Base-by-base conservation (phyloP, 2,329 filamentous ascomycete species). In the Colletotrichum neosansevieriae region DNA sequence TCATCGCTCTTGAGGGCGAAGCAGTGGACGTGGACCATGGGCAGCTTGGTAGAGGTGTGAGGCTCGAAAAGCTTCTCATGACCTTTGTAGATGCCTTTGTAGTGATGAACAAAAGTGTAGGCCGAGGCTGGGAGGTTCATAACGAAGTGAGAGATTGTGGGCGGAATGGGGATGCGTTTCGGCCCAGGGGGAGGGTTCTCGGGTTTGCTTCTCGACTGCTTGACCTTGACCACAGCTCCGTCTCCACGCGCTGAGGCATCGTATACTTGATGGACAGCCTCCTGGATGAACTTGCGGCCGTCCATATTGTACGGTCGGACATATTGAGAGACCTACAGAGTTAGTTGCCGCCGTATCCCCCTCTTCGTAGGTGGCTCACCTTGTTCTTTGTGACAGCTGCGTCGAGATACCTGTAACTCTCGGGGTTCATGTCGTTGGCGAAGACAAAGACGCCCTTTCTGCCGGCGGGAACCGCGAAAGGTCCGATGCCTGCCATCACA, bases 51-150 rank as follows among this genome's bases (percentile, higher is more conserved):
- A 9, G 78, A 76, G 1, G 88, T 91, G 66, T 87, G 78, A 1
- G 90, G 88, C 32, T 80, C 76, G 73, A 95, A 94, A 1, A 93
- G 83, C 2, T 79, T 70, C 77, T 94, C 89, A 24, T 88, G 85
- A 3, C 89, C 89, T n/a, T 87, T 81, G 77, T 98, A 98, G 15
- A 97, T 80, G 4, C 96, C 95, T 19, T 89, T 88, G 83, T 94
- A 97, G 83, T 74, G 76, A 63, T 84, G 83, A 21, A 98, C 85
- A 77, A 99, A 99, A 67, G 92, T 90, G 69, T 96, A 91, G 1
- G 96, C 95, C 1, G 90, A 92, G 1, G 94, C 96, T 0, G 96
- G 96, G 15, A 99, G 90, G 80, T 99, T 99, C 93, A 99, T 98
- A 72, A 98, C 92, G 78, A 94, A 99, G 82, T 98, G 96, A n/a